Base-by-base conservation (phyloP, 31 red algal genomes). In the Odonthalia washingtoniensis region DNA sequence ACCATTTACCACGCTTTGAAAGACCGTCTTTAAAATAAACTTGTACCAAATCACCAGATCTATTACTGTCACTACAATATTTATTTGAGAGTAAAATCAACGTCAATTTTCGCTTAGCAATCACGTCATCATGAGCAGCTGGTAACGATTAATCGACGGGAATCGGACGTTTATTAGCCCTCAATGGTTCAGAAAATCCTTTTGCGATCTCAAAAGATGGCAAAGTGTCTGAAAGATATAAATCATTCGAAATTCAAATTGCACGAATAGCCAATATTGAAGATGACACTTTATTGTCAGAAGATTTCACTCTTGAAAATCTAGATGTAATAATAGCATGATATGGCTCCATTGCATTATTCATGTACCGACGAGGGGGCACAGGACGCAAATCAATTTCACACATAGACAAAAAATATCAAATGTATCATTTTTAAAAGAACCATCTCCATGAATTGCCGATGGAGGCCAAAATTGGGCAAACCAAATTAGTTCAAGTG, bases 71-170 rank as follows among this genome's bases (percentile, higher is more conserved):
- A 36, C n/a, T 39, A 38, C 41, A 26, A 40, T 42, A 40, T 26
- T 39, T 4, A 14, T 75, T 34, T 42, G 72, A 75, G 72, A 4
- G 72, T 4, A 75, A 42, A 24, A 75, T 75, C 33, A 34, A 40
- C 2, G 28, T 75, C 27, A 75, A 36, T 36, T 75, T 75, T 40
- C 72, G 4, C 14, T 75, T 75, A 42, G 72, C 72, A 42, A 40
- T 39, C 37, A 40, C 24, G 24, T 37, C 37, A 24, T 39, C 31
- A 40, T 35, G 4, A 40, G 72, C 36, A 38, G 33, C 72, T 27
- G n/a, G 4, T 26, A 75, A 26, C n/a, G 2, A 27, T 26, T 75
- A 26, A 34, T 34, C 4, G 4, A 75, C 4, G 37, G 72, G 2
- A 75, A 27, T 57, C 27, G 37, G 28, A 38, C 3, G 27, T 34